Percentiles rank a stretch among this genome's conserved stretches.
Conservation (phyloP, 805 yeast genomes). For the Candida jianshihensis region DNA sequence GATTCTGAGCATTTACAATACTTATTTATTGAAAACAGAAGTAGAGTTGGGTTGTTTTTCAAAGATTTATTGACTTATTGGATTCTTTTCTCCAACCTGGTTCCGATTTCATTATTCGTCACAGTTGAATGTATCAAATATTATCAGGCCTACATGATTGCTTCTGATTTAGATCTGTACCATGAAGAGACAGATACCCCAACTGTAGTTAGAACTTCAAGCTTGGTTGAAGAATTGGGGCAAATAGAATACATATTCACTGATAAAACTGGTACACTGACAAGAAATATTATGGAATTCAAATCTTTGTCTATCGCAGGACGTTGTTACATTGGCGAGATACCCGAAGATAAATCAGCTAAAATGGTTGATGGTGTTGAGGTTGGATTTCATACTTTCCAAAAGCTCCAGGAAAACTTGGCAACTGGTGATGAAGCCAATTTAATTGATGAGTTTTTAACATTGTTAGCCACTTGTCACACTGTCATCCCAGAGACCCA, state of each 20-base stretch:
- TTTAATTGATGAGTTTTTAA: slow-evolving; percentile 68
- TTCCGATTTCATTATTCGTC: slow-evolving; percentile 95
- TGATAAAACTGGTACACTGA: slow-evolving; percentile 95
- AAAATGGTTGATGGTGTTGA: slow-evolving; percentile 73
- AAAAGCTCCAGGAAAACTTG: slow-evolving; percentile 46
- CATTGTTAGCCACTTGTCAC: slow-evolving; percentile 86
- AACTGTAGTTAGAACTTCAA: slow-evolving; percentile 89
- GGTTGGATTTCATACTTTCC: slow-evolving; percentile 70
- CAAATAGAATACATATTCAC: slow-evolving; percentile 94
- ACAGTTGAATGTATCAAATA: slow-evolving; percentile 94
- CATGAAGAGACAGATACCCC: slow-evolving; percentile 86
- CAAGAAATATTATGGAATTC: slow-evolving; percentile 95
- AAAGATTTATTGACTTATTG: slow-evolving; percentile 87
- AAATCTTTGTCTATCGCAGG: slow-evolving; percentile 93
- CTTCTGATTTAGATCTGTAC: slow-evolving; percentile 92
- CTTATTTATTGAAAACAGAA: slow-evolving; percentile 60
- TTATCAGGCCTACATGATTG: slow-evolving; percentile 90
- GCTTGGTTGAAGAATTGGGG: slow-evolving; percentile 94
- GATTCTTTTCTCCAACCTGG: slow-evolving; percentile 93
- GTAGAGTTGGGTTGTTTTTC: slow-evolving; percentile 66
- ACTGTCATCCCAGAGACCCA: slow-evolving; percentile 91
- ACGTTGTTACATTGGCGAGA: slow-evolving; percentile 73
- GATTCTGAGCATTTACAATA: slow-evolving; percentile 52
- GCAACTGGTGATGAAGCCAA: slow-evolving; percentile 38
- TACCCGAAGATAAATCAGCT: slow-evolving; percentile 86